Base-by-base conservation (phyloP, 306 rosid species). In the Gynostemma pentaphyllum region DNA sequence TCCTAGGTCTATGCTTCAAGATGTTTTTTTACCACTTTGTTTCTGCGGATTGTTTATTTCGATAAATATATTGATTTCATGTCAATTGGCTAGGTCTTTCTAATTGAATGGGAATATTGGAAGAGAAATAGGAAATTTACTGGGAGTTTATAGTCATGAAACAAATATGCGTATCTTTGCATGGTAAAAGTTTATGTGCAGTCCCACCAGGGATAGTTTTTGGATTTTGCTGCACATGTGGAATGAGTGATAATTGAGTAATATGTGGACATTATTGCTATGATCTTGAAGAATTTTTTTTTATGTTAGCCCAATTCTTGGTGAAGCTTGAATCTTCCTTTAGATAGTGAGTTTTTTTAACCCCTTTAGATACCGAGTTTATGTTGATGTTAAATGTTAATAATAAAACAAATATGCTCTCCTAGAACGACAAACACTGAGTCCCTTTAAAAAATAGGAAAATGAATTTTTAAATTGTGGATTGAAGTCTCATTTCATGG, bases 231-330 rank as follows among this genome's bases (percentile, higher is more conserved):
- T 54, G 2, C 34, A 44, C 45, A 29, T 34, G 45, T 34, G 64
- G 2, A 36, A 19, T 18, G 45, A 36, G 19, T 59, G 9, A 36
- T 4, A 30, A 1, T 56, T 1, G 9, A 32, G 26, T 9, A 32
- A 55, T 19, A 16, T 29, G 22, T 29, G 41, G 40, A n/a, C 28
- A 1, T 29, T 29, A 28, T 11, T 16, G 29, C 13, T 54, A 28
- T 22, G 29, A 54, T 54, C 61, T 54, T 54, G 61, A 54, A 53
- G n/a, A 28, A 53, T 53, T 29, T 7, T 34, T 52, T 52, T 52
- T 14, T 49, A 16, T 49, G 27, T 9, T 26, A 26, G 10, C 39
- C 39, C n/a, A 3, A 7, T 52, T 52, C 7, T 23, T n/a, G 39
- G 24, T 7, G 40, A 27, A 54, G 7, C 61, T n/a, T 34, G 12